A percentile compares a stretch with the other conserved stretches of the same genome.
These are phyloP conservation scores for Thermomucor indicae-seudaticae DNA, from an alignment of 371 early-diverging fungal genomes.

Conservation along the genomic window DNA sequence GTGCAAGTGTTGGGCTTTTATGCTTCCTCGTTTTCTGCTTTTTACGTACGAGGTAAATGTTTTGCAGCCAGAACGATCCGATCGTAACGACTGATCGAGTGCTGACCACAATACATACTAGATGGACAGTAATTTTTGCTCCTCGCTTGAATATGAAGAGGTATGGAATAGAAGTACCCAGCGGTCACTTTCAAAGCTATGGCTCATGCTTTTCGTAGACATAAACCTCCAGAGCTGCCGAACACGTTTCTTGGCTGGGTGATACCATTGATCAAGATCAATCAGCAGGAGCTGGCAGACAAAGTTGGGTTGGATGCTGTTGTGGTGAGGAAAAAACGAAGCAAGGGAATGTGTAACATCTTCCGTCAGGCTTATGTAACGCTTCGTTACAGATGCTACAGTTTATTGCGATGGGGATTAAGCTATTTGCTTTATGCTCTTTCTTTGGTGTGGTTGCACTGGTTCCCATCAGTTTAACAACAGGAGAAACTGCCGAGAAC, in stretches of 20 bases:
- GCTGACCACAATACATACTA: background rate
- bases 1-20: conserved; percentile 31
- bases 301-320: conserved; percentile 68
- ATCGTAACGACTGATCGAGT: background rate
- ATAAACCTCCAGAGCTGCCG: conserved; percentile 52
- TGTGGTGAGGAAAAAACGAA: conserved; percentile 31
- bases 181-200: background rate
- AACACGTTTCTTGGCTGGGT: conserved; percentile 61
- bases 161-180: conserved; percentile 13
- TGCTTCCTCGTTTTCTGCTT: conserved; percentile 51
- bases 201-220: conserved; percentile 18
- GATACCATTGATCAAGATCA: conserved; percentile 44
- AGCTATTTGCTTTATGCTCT: conserved; percentile 37
- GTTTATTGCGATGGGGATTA: conserved; percentile 39
- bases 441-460: conserved; percentile 31
- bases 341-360: no score
- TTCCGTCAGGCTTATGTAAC: no score
- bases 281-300: conserved; percentile 47
- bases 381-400: conserved; percentile 40
- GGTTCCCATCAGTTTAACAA: conserved; percentile 33
- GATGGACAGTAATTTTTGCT: conserved; percentile 50
- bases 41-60: conserved; percentile 41
- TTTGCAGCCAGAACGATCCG: background rate
- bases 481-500: conserved; percentile 10
- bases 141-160: conserved; percentile 54